Percentiles rank a stretch among this genome's conserved stretches.
These are phyloP conservation scores for Viridothelium virens DNA, from an alignment of 495 filamentous ascomycete species.

Conservation along the genomic window DNA sequence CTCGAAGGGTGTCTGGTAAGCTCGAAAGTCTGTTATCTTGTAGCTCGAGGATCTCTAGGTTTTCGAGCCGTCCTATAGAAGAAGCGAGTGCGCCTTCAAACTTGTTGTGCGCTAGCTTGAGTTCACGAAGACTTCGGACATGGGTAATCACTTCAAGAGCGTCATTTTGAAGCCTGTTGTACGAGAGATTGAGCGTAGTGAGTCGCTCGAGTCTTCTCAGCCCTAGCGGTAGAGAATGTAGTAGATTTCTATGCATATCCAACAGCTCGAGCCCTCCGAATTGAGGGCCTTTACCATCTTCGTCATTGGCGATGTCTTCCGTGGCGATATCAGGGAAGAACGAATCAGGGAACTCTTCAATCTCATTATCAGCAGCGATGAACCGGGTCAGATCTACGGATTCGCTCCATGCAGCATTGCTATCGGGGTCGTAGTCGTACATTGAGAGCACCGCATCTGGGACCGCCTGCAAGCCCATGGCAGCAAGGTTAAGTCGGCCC, in stretches of 20 bases:
- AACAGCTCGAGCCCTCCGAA: constrained; percentile 78
- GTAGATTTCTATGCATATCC: constrained; percentile 77
- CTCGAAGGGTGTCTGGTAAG: constrained; percentile 60
- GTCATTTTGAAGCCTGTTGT: constrained; percentile 66
- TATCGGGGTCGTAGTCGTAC: constrained; percentile 57
- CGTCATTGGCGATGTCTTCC: constrained; percentile 41
- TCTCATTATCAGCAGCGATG: constrained; percentile 85
- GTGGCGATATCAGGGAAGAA: constrained; percentile 69
- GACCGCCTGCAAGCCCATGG: constrained; percentile 70
- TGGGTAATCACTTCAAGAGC: constrained; percentile 64
- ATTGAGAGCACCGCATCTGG: constrained; percentile 80
- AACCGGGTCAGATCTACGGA: constrained; percentile 85
- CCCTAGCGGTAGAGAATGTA: constrained; percentile 65
- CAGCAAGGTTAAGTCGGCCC: constrained; percentile 83
- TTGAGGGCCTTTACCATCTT: constrained; percentile 61
- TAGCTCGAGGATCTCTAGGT: constrained; percentile 73
- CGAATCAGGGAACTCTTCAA: constrained; percentile 61
- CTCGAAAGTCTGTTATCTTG: constrained; percentile 70
- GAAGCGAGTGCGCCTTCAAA: constrained; percentile 57
- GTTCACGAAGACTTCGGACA: constrained; percentile 61
- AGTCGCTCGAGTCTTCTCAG: constrained; percentile 63
- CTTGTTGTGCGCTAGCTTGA: constrained; percentile 74
- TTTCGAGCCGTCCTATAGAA: constrained; percentile 49
- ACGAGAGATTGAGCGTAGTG: constrained; percentile 74
- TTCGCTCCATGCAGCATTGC: constrained; percentile 74